These are phyloP conservation scores for Dunaliella salina DNA, from an alignment of 163 green algal genomes.

Conservation along the genomic window DNA sequence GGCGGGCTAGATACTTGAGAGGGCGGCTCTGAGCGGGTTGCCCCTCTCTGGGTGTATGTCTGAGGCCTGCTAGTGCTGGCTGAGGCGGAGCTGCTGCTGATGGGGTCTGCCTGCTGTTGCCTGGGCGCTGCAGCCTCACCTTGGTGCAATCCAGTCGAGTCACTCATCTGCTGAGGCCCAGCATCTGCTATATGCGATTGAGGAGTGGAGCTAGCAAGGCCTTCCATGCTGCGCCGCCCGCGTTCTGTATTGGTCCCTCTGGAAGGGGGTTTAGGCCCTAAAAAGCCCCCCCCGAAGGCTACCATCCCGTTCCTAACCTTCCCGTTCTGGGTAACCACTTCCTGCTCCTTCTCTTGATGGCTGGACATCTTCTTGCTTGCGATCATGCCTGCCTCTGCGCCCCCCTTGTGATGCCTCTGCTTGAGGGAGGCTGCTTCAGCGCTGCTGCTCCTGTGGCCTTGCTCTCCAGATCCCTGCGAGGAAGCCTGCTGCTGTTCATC, in stretches of 20 bases:
- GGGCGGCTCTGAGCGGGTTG: neutral
- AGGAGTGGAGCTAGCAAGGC: no score
- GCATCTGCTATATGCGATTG: no score
- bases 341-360: slow-evolving; percentile 2
- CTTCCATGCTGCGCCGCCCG: no score
- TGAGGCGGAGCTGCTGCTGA: neutral
- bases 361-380: neutral
- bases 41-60: neutral
- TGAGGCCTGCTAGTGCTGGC: neutral
- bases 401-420: neutral
- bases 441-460: neutral
- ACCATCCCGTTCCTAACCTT: slow-evolving; percentile 2
- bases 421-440: neutral
- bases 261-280: neutral
- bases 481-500: neutral
- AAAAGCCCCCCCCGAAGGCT: neutral
- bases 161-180: no score
- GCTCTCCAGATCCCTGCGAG: neutral
- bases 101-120: neutral
- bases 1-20: neutral
- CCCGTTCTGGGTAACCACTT: neutral
- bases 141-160: no score
- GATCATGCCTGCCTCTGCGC: neutral
- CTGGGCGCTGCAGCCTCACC: no score
- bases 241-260: no score